Conservation (phyloP, 2,329 filamentous ascomycete species). For the Aschersonia sp. region DNA sequence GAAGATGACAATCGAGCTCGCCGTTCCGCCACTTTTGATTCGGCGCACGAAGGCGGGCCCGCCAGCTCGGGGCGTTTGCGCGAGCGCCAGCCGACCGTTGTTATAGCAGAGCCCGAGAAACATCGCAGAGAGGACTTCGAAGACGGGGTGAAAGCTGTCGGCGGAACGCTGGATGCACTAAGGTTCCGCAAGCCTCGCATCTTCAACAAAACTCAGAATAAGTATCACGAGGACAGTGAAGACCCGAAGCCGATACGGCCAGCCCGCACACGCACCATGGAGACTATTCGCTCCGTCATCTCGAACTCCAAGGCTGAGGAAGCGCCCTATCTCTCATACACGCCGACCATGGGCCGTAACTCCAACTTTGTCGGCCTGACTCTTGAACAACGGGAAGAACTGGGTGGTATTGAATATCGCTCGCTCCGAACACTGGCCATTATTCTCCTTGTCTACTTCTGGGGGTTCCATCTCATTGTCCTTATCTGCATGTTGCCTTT, state of each 20-base stretch:
- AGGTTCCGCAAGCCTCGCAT: slow-evolving; percentile 28
- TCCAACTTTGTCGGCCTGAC: slow-evolving; percentile 81
- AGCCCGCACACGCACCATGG: slow-evolving; percentile 34
- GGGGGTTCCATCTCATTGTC: slow-evolving; percentile 68
- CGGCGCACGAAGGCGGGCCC: slow-evolving; percentile 9
- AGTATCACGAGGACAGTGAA: slow-evolving; percentile 21
- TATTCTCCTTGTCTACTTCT: slow-evolving; percentile 66
- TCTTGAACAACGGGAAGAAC: slow-evolving; percentile 82
- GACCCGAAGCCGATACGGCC: slow-evolving; percentile 10
- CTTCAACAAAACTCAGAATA: slow-evolving; percentile 22
- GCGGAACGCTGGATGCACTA: slow-evolving; percentile 23
- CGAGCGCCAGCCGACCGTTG: slow-evolving; percentile 41
- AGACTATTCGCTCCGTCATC: slow-evolving; percentile 40
- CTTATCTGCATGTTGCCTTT: slow-evolving; percentile 64
- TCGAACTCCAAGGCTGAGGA: slow-evolving; percentile 39
- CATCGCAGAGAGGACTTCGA: slow-evolving; percentile 19
- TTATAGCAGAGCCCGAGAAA: slow-evolving; percentile 47
- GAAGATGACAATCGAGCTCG: slow-evolving; percentile 16
- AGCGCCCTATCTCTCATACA: slow-evolving; percentile 87
- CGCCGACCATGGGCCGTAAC: slow-evolving; percentile 83
- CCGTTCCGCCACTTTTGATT: slow-evolving; percentile 12
- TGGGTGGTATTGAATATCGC: slow-evolving; percentile 93
- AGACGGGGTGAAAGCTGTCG: slow-evolving; percentile 27
- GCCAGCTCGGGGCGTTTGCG: slow-evolving; percentile 11
- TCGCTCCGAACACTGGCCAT: slow-evolving; percentile 74